These are phyloP conservation scores for Eucalyptus guilfoylei DNA, from an alignment of 345 rosid genomes.

Conservation along the genomic window DNA sequence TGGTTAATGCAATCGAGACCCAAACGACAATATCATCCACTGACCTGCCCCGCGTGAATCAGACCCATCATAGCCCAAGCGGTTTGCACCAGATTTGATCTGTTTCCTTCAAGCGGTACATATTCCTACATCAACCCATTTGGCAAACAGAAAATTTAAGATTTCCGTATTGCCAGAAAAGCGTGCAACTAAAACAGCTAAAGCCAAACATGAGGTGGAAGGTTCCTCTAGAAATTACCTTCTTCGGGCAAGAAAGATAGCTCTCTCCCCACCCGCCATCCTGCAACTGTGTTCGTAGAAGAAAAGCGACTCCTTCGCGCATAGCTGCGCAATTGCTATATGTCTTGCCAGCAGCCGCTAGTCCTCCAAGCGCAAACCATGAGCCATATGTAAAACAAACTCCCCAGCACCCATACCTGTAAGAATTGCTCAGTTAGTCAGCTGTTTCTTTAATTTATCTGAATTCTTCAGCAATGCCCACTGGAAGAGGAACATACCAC, in stretches of 20 bases:
- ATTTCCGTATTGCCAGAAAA: neutral
- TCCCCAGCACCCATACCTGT: slow-evolving; percentile 50
- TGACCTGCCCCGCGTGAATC: slow-evolving; percentile 43
- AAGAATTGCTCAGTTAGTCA: neutral
- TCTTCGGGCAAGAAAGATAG: slow-evolving; percentile 28
- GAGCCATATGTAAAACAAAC: slow-evolving; percentile 39
- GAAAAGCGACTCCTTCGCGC: slow-evolving; percentile 29
- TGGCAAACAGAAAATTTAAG: neutral
- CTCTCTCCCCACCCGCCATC: slow-evolving; percentile 64
- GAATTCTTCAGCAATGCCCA: neutral
- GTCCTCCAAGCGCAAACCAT: slow-evolving; percentile 30
- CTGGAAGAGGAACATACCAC: slow-evolving; percentile 14
- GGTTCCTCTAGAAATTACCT: slow-evolving; percentile 3
- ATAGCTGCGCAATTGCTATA: slow-evolving; percentile 13
- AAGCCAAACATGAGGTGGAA: neutral
- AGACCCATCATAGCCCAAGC: slow-evolving; percentile 39
- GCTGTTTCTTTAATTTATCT: neutral
- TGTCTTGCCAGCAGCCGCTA: slow-evolving; percentile 30
- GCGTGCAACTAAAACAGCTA: neutral
- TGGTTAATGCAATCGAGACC: neutral
- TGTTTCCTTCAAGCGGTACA: slow-evolving; percentile 20
- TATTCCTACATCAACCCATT: slow-evolving; percentile 5
- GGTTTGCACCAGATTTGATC: slow-evolving; percentile 46
- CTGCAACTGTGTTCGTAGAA: slow-evolving; percentile 11
- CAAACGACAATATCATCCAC: neutral